Base-by-base conservation (phyloP, 2,329 filamentous ascomycete species). In the Fusarium robinianum region DNA sequence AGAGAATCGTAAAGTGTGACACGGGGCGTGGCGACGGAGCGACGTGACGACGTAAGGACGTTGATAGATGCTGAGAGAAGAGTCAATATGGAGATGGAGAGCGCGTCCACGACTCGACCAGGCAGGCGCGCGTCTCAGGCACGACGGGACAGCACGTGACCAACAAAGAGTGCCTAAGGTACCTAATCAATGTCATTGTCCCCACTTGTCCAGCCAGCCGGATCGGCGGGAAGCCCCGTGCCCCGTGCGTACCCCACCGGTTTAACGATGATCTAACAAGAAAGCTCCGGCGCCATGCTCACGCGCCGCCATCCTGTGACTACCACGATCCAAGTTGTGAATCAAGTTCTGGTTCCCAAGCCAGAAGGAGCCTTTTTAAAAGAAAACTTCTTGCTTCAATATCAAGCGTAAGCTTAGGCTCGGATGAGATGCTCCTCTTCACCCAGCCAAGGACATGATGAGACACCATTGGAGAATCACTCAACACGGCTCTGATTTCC, bases 141-240 rank as follows among this genome's bases (percentile, higher is more conserved):
- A 47, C 53, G 50, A 65, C 63, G 51, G 63, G 63, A 61, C 53
- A 63, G 27, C 63, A 65, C 63, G 63, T 65, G 63, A 61, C 37
- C 10, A 12, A 8, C 12, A 32, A 39, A 24, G 24, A 24, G 11
- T 25, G 10, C 10, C 18, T 26, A 9, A n/a, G 15, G 21, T 24
- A 6, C 21, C 23, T 18, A 21, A 39, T 40, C 15, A 26, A 31
- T 33, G 39, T 44, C 32, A n/a, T n/a, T 21, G 38, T 40, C 12
- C 29, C 51, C 39, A 49, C 39, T 37, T 11, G n/a, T 26, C 24
- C 37, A 11, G 14, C 9, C 5, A 21, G 19, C 30, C 29, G 23
- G 29, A 40, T 35, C 33, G 31, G 40, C 44, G 41, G 44, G 34
- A 44, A 31, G 33, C 35, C 44, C 56, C 50, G 43, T 33, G 22